Percentiles rank a stretch among this genome's conserved stretches.
Conservation (phyloP, 148 eudicot species). For the Salicornia ramosissima region DNA sequence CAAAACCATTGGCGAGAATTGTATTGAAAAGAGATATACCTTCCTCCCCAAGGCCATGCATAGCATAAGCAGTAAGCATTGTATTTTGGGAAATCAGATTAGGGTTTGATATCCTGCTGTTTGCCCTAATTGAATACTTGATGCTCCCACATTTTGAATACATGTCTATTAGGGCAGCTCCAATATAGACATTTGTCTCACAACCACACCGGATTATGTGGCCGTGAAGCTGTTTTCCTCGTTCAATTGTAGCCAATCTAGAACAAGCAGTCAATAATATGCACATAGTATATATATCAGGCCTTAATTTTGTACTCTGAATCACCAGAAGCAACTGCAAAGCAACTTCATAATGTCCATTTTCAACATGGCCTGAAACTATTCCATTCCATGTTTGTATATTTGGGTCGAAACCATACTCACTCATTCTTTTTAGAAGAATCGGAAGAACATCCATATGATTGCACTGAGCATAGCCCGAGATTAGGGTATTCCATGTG, state of each 20-base stretch:
- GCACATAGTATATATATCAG: constrained; percentile 49
- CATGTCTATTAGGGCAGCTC: constrained; percentile 53
- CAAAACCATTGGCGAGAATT: constrained; percentile 35
- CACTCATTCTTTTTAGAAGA: constrained; percentile 38
- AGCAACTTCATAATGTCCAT: constrained; percentile 39
- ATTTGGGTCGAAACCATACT: constrained; percentile 41
- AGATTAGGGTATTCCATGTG: constrained; percentile 49
- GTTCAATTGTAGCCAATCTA: constrained; percentile 39
- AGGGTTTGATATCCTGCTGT: constrained; percentile 24
- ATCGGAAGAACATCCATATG: constrained; percentile 26
- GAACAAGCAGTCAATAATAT: constrained; percentile 41
- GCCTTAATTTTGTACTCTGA: constrained; percentile 35
- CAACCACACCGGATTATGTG: constrained; percentile 41
- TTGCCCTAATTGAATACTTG: constrained; percentile 27
- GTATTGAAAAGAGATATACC: constrained; percentile 40
- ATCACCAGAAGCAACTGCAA: constrained; percentile 34
- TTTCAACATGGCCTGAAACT: constrained; percentile 38
- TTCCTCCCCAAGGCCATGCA: constrained; percentile 48
- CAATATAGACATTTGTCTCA: constrained; percentile 41
- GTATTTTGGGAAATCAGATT: constrained; percentile 51
- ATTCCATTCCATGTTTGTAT: constrained; percentile 55
- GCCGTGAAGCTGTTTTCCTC: constrained; percentile 57
- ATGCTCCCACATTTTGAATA: constrained; percentile 57
- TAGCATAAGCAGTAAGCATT: constrained; percentile 53
- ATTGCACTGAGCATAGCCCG: constrained; percentile 45